A percentile compares a stretch with the other conserved stretches of the same genome.
Evolutionary conservation across 306 rosid species (phyloP).

Genomic region (Trifolium subterraneum): DNA sequence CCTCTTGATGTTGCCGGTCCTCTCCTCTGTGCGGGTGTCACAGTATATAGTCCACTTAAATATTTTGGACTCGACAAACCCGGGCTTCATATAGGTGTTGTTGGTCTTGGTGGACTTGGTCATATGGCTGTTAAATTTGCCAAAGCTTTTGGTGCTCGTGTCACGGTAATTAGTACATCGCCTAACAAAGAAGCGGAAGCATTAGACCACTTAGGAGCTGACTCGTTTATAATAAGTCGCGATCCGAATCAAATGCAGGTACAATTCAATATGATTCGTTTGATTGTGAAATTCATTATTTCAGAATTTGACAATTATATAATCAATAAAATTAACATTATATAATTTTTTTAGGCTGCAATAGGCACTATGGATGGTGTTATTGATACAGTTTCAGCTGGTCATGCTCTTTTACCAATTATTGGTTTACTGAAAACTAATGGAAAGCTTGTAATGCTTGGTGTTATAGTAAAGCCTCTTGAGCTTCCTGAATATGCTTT

Average conservation of each 20-base stretch:
- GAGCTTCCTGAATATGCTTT: slow-evolving; percentile 45
- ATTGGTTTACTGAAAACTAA: slow-evolving; percentile 42
- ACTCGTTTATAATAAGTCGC: slow-evolving; percentile 52
- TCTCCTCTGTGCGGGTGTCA: slow-evolving; percentile 66
- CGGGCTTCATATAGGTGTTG: slow-evolving; percentile 54
- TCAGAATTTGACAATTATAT: background rate
- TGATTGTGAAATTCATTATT: background rate
- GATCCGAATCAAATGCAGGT: slow-evolving; percentile 49
- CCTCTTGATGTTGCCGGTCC: slow-evolving; percentile 64
- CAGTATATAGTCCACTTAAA: slow-evolving; percentile 60
- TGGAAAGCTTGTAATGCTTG: slow-evolving; percentile 52
- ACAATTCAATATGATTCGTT: background rate
- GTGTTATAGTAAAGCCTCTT: slow-evolving; percentile 42
- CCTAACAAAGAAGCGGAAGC: slow-evolving; percentile 58
- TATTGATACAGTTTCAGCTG: slow-evolving; percentile 47
- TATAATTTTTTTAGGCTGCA: slow-evolving; percentile 25
- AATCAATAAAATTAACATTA: background rate
- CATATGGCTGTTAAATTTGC: slow-evolving; percentile 65
- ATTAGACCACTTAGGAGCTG: slow-evolving; percentile 50
- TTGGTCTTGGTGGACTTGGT: slow-evolving; percentile 67
- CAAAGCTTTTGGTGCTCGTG: slow-evolving; percentile 60
- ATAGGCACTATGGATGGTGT: slow-evolving; percentile 47
- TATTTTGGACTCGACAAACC: slow-evolving; percentile 53
- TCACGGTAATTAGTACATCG: slow-evolving; percentile 62
- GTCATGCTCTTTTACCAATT: slow-evolving; percentile 41